phyloP scores from a whole-genome alignment of 495 filamentous ascomycete species.

The Lophiostoma macrostomum region DNA sequence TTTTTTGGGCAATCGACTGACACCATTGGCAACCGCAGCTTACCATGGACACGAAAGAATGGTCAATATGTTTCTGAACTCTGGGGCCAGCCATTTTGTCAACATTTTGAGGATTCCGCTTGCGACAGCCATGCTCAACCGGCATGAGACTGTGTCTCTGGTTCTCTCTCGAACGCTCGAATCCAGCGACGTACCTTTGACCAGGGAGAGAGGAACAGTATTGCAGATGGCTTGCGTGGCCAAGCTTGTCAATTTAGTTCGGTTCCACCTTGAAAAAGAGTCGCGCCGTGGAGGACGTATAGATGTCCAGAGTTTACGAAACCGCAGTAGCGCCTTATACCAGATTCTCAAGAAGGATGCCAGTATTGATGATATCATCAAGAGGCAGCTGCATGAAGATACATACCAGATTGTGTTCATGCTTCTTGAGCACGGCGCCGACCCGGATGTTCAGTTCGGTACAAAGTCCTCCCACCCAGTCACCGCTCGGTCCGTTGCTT shows the following conservation, averaged over 20 bases:
- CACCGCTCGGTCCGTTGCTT: slow-evolving; percentile 1
- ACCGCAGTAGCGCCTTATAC: slow-evolving; percentile 6
- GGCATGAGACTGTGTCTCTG: slow-evolving; percentile 10
- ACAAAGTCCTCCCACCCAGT: neutral
- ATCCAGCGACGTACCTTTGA: neutral
- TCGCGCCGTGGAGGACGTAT: neutral
- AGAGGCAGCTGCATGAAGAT: slow-evolving; percentile 14
- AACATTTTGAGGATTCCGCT: slow-evolving; percentile 6
- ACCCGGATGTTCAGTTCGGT: slow-evolving; percentile 2
- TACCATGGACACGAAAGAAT: slow-evolving; percentile 3
- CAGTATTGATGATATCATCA: neutral
- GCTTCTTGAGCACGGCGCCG: slow-evolving; percentile 8
- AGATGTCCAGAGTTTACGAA: neutral
- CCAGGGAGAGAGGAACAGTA: neutral
- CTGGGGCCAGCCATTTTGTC: slow-evolving; percentile 5
- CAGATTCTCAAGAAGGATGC: slow-evolving; percentile 1
- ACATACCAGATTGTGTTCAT: slow-evolving; percentile 13
- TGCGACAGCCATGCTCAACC: slow-evolving; percentile 3
- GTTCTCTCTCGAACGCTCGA: slow-evolving; percentile 4
- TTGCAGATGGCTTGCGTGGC: slow-evolving; percentile 11
- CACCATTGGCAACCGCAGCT: slow-evolving; percentile 10
- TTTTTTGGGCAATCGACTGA: neutral
- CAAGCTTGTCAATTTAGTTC: slow-evolving; percentile 13
- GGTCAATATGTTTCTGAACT: slow-evolving; percentile 10
- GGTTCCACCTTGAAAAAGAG: slow-evolving; percentile 3